Conservation (phyloP, 1,139 yeast genomes). For the Magnusiomyces magnusii region DNA sequence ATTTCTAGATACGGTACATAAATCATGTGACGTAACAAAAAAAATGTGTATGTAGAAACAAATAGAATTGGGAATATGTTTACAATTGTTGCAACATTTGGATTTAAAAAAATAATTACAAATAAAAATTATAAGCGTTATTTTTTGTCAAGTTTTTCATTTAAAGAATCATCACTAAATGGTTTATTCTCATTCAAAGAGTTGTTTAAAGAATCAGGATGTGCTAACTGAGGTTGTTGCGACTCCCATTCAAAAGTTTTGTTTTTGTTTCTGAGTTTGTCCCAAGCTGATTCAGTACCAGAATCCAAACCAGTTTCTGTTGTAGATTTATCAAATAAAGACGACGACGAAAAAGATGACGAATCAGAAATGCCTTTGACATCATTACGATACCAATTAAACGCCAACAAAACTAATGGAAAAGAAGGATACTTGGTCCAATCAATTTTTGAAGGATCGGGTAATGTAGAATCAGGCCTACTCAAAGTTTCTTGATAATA, state of each 20-base stretch:
- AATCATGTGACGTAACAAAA: too few relatives aligned
- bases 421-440: constrained; percentile 14
- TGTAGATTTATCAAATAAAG: too few relatives aligned
- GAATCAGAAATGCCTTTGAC: constrained; percentile 8
- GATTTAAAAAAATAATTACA: too few relatives aligned
- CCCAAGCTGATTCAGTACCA: constrained; percentile 11
- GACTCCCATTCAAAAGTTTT: constrained; percentile 14
- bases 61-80: too few relatives aligned
- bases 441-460: constrained; percentile 13
- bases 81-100: too few relatives aligned
- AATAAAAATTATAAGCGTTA: too few relatives aligned
- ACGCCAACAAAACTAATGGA: constrained; percentile 10
- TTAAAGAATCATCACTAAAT: too few relatives aligned
- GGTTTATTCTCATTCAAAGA: too few relatives aligned
- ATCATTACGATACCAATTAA: constrained; percentile 6
- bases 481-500: constrained; percentile 13
- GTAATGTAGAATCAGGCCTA: constrained; percentile 10
- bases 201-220: background rate
- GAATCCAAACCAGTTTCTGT: constrained; percentile 3
- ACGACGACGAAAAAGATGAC: too few relatives aligned
- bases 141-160: too few relatives aligned
- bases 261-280: constrained; percentile 11
- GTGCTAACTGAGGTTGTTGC: constrained; percentile 10
- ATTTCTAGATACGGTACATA: too few relatives aligned
- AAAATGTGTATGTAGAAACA: too few relatives aligned